Base-by-base conservation (phyloP, 2,329 filamentous ascomycete species). In the Diplodia mutila region DNA sequence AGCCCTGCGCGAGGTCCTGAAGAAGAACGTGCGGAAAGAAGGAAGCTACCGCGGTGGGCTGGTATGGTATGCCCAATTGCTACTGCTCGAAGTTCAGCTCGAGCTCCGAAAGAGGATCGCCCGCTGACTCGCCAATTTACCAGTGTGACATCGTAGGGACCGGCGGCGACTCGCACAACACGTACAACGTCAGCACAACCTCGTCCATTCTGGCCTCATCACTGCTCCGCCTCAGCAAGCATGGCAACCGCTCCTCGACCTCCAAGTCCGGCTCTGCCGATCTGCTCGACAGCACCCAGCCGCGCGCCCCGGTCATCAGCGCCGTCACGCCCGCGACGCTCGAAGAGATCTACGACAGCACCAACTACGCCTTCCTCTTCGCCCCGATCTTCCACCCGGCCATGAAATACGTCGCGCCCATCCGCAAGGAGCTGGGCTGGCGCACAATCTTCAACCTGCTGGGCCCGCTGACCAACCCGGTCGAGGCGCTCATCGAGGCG, bases 391-490 rank as follows among this genome's bases (percentile, higher is more conserved):
- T 97, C 85, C 95, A 99, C 81, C 93, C 93, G 0, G 94, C 93
- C 57, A 97, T 98, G 90, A 90, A 89, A 77, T 90, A 94, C 78
- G 93, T 95, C 48, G 93, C 93, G 4, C 88, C 90, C 1, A 90
- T 97, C 71, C 90, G 95, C 70, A 91, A 89, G 75, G 91, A 96
- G 77, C 87, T 99, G 25, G 94, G 94, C 68, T 94, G 95, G 85
- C 89, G 95, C 73, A 99, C 95, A 1, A 94, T 99, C 72, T 99
- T 99, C 88, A 99, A 99, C 80, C 87, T 99, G 18, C 86, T 99
- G 61, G 95, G 95, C 0, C 95, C 95, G 0, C 84, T 99, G 32
- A 91, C 93, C 54, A 98, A 98, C 79, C 95, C 95, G 0, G 87
- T 97, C 21, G 92, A 97, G 74, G 78, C 79, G 5, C 71, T 83